Conservation (phyloP, 2,329 filamentous ascomycete species). For the Sclerotinia minor region DNA sequence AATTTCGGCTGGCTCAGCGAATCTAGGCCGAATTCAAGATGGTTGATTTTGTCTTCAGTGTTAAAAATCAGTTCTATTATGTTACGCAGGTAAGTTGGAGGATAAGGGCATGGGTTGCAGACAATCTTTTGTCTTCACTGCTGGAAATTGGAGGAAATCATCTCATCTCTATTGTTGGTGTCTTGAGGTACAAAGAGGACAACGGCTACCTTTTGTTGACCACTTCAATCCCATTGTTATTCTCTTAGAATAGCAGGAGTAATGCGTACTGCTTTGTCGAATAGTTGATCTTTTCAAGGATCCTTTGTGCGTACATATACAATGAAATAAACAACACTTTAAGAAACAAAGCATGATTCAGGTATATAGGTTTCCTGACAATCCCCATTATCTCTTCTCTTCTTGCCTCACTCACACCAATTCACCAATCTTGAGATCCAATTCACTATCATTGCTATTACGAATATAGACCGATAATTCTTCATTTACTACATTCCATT, state of each 20-base stretch:
- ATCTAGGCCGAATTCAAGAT: neutral
- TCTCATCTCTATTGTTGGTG: neutral
- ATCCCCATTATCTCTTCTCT: conserved; percentile 27
- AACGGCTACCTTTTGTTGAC: neutral
- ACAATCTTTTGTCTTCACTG: neutral
- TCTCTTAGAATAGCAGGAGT: neutral
- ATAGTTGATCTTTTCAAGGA: neutral
- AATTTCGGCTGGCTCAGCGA: neutral
- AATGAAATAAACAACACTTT: neutral
- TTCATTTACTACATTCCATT: neutral
- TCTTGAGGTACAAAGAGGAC: neutral
- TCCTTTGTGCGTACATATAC: neutral
- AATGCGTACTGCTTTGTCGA: neutral
- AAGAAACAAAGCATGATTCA: conserved; percentile 9
- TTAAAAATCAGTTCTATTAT: neutral
- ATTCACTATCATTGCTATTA: conserved; percentile 6
- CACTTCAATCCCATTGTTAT: neutral
- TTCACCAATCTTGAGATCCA: neutral
- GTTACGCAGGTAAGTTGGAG: neutral
- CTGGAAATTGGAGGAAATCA: neutral
- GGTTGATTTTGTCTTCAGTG: neutral
- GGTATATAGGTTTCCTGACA: conserved; percentile 24
- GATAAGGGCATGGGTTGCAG: too few relatives aligned
- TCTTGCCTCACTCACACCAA: neutral
- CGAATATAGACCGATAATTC: neutral